These are phyloP conservation scores for Paraconiothyrium brasiliense DNA, from an alignment of 2,329 filamentous ascomycete species.

Conservation along the genomic window DNA sequence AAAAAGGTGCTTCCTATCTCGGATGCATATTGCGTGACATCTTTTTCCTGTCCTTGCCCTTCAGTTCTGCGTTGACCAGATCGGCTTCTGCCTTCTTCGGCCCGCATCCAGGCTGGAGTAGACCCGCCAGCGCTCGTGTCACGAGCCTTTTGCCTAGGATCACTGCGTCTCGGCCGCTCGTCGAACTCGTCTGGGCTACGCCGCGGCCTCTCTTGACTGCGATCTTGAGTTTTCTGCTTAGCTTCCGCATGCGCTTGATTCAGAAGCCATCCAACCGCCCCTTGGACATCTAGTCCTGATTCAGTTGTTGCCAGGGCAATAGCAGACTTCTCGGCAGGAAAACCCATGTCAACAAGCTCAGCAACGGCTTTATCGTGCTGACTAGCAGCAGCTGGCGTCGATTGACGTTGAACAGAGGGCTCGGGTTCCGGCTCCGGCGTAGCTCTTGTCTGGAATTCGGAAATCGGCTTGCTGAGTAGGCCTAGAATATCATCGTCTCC, in stretches of 20 bases:
- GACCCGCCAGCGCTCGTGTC: slow-evolving; percentile 44
- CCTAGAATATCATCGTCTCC: slow-evolving; percentile 71
- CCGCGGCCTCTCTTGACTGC: slow-evolving; percentile 38
- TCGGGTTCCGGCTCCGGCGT: slow-evolving; percentile 25
- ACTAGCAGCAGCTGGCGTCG: slow-evolving; percentile 43
- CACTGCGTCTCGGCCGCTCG: slow-evolving; percentile 36
- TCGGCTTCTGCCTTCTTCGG: slow-evolving; percentile 61
- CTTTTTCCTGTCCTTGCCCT: slow-evolving; percentile 68
- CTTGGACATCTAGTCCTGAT: slow-evolving; percentile 81
- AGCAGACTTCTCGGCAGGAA: slow-evolving; percentile 83
- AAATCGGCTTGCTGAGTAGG: slow-evolving; percentile 67
- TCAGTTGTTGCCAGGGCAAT: slow-evolving; percentile 83
- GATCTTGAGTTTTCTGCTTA: slow-evolving; percentile 69
- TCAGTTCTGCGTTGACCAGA: slow-evolving; percentile 61
- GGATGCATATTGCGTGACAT: slow-evolving; percentile 81
- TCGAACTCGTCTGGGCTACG: slow-evolving; percentile 36
- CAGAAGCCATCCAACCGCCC: slow-evolving; percentile 86
- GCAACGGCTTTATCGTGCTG: slow-evolving; percentile 82
- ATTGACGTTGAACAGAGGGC: slow-evolving; percentile 23
- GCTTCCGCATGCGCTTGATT: slow-evolving; percentile 90
- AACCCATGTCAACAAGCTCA: slow-evolving; percentile 94
- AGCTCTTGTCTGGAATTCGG: slow-evolving; percentile 56
- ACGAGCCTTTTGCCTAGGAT: slow-evolving; percentile 39
- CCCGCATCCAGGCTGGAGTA: slow-evolving; percentile 71
- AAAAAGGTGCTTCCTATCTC: slow-evolving; percentile 84